Conservation (phyloP, 2,329 filamentous ascomycete species). For the Neofusicoccum parvum region DNA sequence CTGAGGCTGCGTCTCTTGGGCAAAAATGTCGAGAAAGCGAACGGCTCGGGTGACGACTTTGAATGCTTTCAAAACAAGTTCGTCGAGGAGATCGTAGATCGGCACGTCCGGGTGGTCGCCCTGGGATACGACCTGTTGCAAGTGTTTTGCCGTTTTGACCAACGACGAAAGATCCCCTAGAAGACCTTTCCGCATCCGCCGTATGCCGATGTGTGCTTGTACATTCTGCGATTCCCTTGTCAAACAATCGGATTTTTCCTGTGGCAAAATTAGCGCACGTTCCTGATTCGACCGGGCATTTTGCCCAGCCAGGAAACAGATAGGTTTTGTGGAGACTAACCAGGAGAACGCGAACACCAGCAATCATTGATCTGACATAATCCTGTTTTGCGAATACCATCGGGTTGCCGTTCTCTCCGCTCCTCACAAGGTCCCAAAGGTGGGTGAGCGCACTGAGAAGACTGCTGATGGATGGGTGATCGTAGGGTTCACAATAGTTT, state of each 20-base stretch:
- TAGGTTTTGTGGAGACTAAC: slow-evolving; percentile 60
- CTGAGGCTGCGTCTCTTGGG: slow-evolving; percentile 47
- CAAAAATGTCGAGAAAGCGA: slow-evolving; percentile 83
- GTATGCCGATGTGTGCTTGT: slow-evolving; percentile 72
- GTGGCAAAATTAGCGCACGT: slow-evolving; percentile 18
- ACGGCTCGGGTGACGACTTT: slow-evolving; percentile 91
- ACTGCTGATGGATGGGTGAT: slow-evolving; percentile 82
- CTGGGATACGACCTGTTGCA: slow-evolving; percentile 70
- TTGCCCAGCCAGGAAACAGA: neutral
- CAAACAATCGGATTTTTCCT: slow-evolving; percentile 88
- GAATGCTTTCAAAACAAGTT: slow-evolving; percentile 92
- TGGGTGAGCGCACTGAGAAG: slow-evolving; percentile 84
- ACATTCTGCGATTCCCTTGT: slow-evolving; percentile 79
- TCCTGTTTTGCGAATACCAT: slow-evolving; percentile 87
- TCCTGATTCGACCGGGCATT: neutral
- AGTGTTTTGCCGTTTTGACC: slow-evolving; percentile 82
- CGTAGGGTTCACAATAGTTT: slow-evolving; percentile 96
- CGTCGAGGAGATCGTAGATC: slow-evolving; percentile 78
- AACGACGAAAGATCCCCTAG: slow-evolving; percentile 86
- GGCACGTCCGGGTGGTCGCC: slow-evolving; percentile 39
- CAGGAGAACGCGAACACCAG: slow-evolving; percentile 85
- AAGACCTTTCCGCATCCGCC: slow-evolving; percentile 81
- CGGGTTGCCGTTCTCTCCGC: slow-evolving; percentile 72
- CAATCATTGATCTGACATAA: slow-evolving; percentile 91
- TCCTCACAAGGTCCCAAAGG: slow-evolving; percentile 88